Evolutionary conservation across 2,329 filamentous ascomycete species (phyloP).

Genomic region (Penicillium frequentans): DNA sequence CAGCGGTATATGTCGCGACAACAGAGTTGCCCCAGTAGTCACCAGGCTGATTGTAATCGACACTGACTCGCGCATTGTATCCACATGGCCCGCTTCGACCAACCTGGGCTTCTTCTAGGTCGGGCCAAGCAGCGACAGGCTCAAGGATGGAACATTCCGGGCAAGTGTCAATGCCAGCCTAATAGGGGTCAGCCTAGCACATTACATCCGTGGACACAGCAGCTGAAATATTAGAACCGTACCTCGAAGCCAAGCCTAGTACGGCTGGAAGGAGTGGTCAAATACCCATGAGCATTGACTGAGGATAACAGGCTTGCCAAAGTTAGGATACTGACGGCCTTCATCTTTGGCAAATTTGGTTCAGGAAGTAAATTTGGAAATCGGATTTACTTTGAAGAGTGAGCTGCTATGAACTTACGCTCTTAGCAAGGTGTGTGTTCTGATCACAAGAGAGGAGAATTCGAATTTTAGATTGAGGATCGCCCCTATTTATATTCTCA

Average conservation of each 20-base stretch:
- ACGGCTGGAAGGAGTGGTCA: conserved; percentile 46
- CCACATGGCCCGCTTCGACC: conserved; percentile 54
- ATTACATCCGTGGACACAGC: background rate
- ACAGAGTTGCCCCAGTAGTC: conserved; percentile 46
- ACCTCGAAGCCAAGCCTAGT: conserved; percentile 49
- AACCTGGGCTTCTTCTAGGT: conserved; percentile 48
- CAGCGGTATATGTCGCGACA: conserved; percentile 48
- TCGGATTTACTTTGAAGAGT: background rate
- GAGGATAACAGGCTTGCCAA: conserved; percentile 11
- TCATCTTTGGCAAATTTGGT: background rate
- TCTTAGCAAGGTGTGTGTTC: no score
- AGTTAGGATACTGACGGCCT: background rate
- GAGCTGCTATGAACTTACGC: background rate
- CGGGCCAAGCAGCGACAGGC: conserved; percentile 53
- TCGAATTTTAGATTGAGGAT: background rate
- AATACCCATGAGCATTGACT: conserved; percentile 48
- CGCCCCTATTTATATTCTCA: background rate
- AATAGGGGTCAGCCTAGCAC: background rate
- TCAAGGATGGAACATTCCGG: conserved; percentile 58
- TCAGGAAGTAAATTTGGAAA: background rate
- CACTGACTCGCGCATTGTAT: conserved; percentile 54
- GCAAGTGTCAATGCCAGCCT: conserved; percentile 53
- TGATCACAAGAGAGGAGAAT: no score
- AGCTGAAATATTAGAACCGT: conserved; percentile 2
- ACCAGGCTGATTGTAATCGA: conserved; percentile 55